Percentiles rank a stretch among this genome's conserved stretches.
Evolutionary conservation across 306 rosid genomes (phyloP).

Genomic region (Coriaria nepalensis): DNA sequence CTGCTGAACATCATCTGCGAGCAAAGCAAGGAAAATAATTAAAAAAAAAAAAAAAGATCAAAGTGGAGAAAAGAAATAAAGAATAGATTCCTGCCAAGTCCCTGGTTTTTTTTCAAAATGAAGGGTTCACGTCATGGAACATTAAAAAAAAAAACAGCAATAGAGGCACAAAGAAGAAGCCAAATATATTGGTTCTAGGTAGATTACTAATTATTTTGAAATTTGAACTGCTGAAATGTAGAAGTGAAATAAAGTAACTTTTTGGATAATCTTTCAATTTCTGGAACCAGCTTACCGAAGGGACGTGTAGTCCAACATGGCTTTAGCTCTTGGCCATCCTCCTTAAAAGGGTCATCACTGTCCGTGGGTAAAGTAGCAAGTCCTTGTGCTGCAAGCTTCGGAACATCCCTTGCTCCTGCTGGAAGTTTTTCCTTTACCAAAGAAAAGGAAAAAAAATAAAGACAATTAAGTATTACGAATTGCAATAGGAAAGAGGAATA

Average conservation of each 20-base stretch:
- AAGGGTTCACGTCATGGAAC: no score
- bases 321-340: constrained; percentile 50
- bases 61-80: no score
- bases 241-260: constrained; percentile 1
- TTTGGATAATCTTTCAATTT: constrained; percentile 6
- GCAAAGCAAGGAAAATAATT: constrained; percentile 8
- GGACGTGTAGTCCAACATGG: constrained; percentile 72
- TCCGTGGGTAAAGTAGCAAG: constrained; percentile 30
- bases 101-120: no score
- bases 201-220: no score
- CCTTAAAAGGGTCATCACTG: constrained; percentile 48
- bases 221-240: background rate
- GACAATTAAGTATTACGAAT: background rate
- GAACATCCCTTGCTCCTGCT: constrained; percentile 39
- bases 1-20: constrained; percentile 59
- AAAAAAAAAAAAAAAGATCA: constrained; percentile 1
- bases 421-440: constrained; percentile 55
- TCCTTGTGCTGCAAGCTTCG: constrained; percentile 25
- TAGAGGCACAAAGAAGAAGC: no score
- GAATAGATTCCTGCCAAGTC: no score
- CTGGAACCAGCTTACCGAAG: constrained; percentile 32
- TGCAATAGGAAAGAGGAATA: background rate
- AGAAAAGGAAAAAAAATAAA: constrained; percentile 9
- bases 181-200: no score
- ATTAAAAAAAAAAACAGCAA: no score